phyloP scores from a whole-genome alignment of 352 stramenopile species.

The Albugo candida region DNA sequence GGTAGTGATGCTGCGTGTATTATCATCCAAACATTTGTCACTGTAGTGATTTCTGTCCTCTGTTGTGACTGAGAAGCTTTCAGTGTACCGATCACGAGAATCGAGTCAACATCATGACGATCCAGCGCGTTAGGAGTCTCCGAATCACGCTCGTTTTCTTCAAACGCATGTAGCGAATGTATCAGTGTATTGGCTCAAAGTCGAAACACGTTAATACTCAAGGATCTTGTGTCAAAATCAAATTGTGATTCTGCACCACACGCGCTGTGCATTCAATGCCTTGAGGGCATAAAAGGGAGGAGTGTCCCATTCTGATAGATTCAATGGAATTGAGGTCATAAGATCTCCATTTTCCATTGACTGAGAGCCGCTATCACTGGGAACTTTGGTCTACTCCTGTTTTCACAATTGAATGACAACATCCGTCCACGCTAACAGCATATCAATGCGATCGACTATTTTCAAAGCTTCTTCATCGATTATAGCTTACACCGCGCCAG shows the following conservation, averaged over 20 bases:
- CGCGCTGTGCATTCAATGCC: constrained; percentile 18
- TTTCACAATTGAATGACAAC: constrained; percentile 28
- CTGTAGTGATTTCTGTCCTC: constrained; percentile 21
- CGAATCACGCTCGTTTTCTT: constrained; percentile 39
- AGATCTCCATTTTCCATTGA: constrained; percentile 23
- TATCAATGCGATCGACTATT: constrained; percentile 16
- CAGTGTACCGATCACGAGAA: constrained; percentile 29
- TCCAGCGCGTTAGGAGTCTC: constrained; percentile 20
- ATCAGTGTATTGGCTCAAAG: constrained; percentile 29
- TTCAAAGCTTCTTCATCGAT: constrained; percentile 7
- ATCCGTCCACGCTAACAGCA: constrained; percentile 35
- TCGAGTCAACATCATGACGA: constrained; percentile 32
- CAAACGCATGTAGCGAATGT: too few relatives aligned
- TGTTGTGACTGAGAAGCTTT: constrained; percentile 21
- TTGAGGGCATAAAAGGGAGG: constrained; percentile 14
- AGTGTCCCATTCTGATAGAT: too few relatives aligned
- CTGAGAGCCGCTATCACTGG: constrained; percentile 22
- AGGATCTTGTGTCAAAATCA: constrained; percentile 21
- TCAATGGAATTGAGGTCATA: neutral
- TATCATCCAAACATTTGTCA: constrained; percentile 28
- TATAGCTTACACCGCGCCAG: constrained; percentile 31
- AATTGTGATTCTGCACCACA: constrained; percentile 36
- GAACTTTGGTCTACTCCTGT: constrained; percentile 22
- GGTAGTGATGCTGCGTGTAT: constrained; percentile 53
- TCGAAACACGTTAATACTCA: constrained; percentile 18